phyloP scores from a whole-genome alignment of 306 rosid species.

The Cucurbita pepo region DNA sequence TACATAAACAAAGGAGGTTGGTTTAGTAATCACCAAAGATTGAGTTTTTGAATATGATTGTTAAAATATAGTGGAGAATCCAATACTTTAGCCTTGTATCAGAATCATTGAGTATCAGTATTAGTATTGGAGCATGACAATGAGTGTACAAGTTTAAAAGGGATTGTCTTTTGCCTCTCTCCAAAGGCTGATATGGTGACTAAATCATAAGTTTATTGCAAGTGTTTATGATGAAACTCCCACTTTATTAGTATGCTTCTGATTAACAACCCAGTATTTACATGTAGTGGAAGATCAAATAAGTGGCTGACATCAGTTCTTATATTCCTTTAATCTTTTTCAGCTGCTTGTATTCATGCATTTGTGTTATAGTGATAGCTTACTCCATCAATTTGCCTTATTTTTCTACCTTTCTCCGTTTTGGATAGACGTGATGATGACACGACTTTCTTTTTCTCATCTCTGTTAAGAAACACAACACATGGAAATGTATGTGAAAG shows the following conservation, averaged over 20 bases:
- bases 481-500: neutral
- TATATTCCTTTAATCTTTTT: neutral
- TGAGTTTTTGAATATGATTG: neutral
- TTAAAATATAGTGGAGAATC: neutral
- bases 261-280: neutral
- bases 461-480: neutral
- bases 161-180: neutral
- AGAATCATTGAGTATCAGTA: neutral
- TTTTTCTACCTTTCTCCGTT: neutral
- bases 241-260: neutral
- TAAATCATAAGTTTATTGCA: neutral
- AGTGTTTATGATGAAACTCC: constrained; percentile 4
- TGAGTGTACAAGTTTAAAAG: neutral
- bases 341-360: neutral
- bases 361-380: neutral
- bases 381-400: neutral
- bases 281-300: neutral
- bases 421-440: neutral
- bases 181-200: constrained; percentile 3
- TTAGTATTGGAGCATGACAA: neutral
- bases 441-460: neutral
- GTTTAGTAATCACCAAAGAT: neutral
- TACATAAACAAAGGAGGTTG: too few species aligned
- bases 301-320: constrained; percentile 1
- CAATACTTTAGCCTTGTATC: neutral